Conservation (phyloP, 495 filamentous ascomycete species). For the Margaritispora aquatica region DNA sequence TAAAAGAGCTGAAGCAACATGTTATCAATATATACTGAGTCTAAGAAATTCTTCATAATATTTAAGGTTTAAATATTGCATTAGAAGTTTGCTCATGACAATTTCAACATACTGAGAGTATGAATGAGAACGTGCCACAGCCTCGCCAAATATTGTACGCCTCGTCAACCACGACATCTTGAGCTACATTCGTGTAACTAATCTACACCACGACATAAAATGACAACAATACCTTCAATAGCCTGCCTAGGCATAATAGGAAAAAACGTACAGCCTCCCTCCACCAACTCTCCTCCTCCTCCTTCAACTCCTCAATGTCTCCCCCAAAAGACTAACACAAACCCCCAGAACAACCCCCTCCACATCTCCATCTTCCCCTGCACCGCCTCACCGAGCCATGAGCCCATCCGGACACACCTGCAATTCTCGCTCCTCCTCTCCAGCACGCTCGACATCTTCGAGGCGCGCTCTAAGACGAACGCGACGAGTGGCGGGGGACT, state of each 20-base stretch:
- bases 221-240: conserved; percentile 55
- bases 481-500: conserved; percentile 46
- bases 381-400: conserved; percentile 26
- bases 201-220: background rate
- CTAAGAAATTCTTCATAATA: no score
- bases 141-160: background rate
- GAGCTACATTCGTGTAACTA: background rate
- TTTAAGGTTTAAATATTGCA: no score
- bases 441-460: conserved; percentile 89
- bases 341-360: conserved; percentile 94
- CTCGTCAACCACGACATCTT: background rate
- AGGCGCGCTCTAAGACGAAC: conserved; percentile 63
- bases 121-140: background rate
- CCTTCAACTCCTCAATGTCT: background rate
- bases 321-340: conserved; percentile 7
- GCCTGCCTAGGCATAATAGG: conserved; percentile 92
- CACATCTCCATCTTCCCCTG: conserved; percentile 84
- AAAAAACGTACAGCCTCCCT: conserved; percentile 56
- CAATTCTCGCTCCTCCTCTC: conserved; percentile 90
- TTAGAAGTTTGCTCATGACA: no score
- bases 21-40: no score
- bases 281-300: background rate
- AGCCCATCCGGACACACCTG: conserved; percentile 53
- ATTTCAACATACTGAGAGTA: background rate
- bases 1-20: background rate